These are phyloP conservation scores for Herpetospermum pedunculosum DNA, from an alignment of 306 rosid species.

Conservation along the genomic window DNA sequence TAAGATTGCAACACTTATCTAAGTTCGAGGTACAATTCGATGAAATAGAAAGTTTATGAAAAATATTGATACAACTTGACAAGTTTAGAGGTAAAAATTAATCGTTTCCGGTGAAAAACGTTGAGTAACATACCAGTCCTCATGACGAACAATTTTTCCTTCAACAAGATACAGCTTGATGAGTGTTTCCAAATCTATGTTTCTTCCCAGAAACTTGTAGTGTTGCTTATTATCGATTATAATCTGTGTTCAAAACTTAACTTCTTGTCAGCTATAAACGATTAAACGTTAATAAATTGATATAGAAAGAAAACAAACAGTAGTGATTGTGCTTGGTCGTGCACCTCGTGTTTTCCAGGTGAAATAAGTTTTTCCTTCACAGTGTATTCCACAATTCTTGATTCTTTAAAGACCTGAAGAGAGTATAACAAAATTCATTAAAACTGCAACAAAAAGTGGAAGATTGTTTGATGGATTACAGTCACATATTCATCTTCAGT, in stretches of 20 bases:
- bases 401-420: conserved; percentile 56
- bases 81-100: no score
- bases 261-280: not conserved
- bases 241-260: conserved; percentile 31
- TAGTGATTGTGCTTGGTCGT: not conserved
- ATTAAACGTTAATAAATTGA: not conserved
- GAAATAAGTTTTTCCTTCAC: conserved; percentile 47
- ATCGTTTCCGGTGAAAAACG: not conserved
- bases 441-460: not conserved
- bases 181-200: conserved; percentile 55
- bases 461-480: not conserved
- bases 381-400: conserved; percentile 64
- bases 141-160: conserved; percentile 70
- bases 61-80: no score
- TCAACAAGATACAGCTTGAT: conserved; percentile 55
- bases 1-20: no score
- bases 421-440: not conserved
- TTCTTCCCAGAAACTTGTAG: conserved; percentile 61
- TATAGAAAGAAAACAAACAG: not conserved
- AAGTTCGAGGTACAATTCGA: no score
- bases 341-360: conserved; percentile 69
- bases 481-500: not conserved
- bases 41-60: no score
- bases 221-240: conserved; percentile 52
- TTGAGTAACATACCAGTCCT: conserved; percentile 52